phyloP scores from a whole-genome alignment of 345 rosid species.

The Turnera subulata region DNA sequence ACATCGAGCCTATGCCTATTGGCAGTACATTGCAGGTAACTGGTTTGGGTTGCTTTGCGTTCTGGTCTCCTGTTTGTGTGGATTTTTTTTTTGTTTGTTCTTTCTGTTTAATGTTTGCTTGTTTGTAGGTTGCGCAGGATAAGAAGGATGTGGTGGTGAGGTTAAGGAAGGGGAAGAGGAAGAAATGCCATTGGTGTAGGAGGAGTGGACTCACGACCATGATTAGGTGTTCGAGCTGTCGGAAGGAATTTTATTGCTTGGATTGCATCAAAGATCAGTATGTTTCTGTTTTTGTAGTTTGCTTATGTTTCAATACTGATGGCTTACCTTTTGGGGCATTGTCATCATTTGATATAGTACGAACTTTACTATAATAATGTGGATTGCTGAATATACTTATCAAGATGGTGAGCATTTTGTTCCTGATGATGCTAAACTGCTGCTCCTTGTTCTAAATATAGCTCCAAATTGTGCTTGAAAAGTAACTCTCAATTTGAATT shows the following conservation, averaged over 20 bases:
- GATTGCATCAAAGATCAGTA: slow-evolving; percentile 72
- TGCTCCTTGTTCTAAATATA: background rate
- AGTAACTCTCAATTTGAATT: background rate
- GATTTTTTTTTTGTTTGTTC: slow-evolving; percentile 3
- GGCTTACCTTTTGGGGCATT: background rate
- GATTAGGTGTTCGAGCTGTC: slow-evolving; percentile 69
- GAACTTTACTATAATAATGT: too few relatives aligned
- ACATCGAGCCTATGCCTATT: slow-evolving; percentile 67
- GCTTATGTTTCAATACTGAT: background rate
- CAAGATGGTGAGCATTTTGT: background rate
- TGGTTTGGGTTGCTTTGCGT: background rate
- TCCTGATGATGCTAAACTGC: background rate
- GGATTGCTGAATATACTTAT: background rate
- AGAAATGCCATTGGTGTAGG: slow-evolving; percentile 88
- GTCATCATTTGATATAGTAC: background rate
- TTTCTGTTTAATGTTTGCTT: background rate
- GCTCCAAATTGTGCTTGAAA: background rate
- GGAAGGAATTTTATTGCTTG: slow-evolving; percentile 59
- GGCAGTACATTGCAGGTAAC: slow-evolving; percentile 57
- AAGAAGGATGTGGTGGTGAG: slow-evolving; percentile 45
- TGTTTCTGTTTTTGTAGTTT: slow-evolving; percentile 2
- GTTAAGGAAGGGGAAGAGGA: slow-evolving; percentile 55
- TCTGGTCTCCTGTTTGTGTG: too few relatives aligned
- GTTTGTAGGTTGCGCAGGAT: slow-evolving; percentile 50
- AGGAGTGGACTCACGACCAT: slow-evolving; percentile 45